Conservation (phyloP, 2,329 filamentous ascomycete species). For the Lasiodiplodia hormozganensis region DNA sequence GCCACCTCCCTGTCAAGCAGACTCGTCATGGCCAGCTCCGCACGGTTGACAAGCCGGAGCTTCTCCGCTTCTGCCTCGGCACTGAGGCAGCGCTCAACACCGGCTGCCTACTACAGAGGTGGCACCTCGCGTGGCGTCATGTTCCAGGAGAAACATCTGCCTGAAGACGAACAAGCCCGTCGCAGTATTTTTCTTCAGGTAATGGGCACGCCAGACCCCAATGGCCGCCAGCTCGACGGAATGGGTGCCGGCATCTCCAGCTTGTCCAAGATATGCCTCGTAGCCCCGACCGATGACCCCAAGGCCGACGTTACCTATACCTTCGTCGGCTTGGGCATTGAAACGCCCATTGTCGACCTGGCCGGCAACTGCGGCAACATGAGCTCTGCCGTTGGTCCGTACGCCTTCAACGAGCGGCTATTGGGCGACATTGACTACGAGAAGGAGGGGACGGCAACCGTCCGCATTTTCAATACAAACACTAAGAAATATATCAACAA, state of each 20-base stretch:
- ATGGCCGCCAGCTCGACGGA: constrained; percentile 74
- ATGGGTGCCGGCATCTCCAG: constrained; percentile 73
- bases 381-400: constrained; percentile 71
- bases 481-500: constrained; percentile 69
- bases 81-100: constrained; percentile 29
- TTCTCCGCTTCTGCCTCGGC: constrained; percentile 6
- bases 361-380: constrained; percentile 81
- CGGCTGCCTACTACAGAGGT: constrained; percentile 69
- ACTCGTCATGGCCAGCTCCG: background rate
- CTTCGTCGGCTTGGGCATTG: constrained; percentile 72
- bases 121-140: constrained; percentile 74
- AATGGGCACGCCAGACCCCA: constrained; percentile 70
- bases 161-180: constrained; percentile 55
- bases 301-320: constrained; percentile 72
- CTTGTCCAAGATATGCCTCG: constrained; percentile 74
- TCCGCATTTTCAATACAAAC: constrained; percentile 75
- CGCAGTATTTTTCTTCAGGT: constrained; percentile 62
- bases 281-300: constrained; percentile 58
- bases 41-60: background rate
- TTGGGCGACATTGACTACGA: constrained; percentile 34
- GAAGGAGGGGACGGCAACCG: constrained; percentile 49
- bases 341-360: constrained; percentile 66
- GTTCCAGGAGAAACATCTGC: constrained; percentile 61
- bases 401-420: constrained; percentile 48
- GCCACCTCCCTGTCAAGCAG: background rate